A percentile compares a stretch with the other conserved stretches of the same genome.
These are phyloP conservation scores for Pseudopyricularia cyperi DNA, from an alignment of 2,329 filamentous ascomycete genomes.

Conservation along the genomic window DNA sequence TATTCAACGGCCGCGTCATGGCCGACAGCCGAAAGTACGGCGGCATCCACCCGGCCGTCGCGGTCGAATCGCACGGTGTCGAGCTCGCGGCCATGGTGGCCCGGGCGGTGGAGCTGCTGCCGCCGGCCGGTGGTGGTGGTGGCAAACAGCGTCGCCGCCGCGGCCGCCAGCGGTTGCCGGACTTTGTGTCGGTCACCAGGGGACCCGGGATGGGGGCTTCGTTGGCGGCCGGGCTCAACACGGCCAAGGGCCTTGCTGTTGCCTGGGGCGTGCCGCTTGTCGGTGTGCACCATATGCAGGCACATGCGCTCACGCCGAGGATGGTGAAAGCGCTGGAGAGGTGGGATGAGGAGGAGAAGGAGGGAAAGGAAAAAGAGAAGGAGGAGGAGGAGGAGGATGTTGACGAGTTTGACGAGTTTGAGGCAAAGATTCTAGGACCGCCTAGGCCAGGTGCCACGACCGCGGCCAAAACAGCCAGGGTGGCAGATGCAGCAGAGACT, in stretches of 20 bases:
- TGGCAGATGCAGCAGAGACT: too few species aligned
- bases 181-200: conserved; percentile 80
- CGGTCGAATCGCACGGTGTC: conserved; percentile 63
- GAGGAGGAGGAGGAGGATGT: neutral
- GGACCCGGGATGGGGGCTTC: conserved; percentile 82
- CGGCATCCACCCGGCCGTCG: conserved; percentile 69
- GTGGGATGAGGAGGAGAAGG: conserved; percentile 6
- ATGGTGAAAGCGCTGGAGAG: conserved; percentile 49
- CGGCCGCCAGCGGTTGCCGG: conserved; percentile 16
- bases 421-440: too few species aligned
- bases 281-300: conserved; percentile 94
- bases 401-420: neutral
- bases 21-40: conserved; percentile 62
- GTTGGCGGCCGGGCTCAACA: conserved; percentile 64
- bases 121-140: conserved; percentile 6
- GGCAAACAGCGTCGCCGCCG: neutral
- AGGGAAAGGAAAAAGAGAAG: neutral
- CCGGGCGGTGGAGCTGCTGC: conserved; percentile 45
- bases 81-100: conserved; percentile 56
- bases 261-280: conserved; percentile 75
- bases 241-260: conserved; percentile 74
- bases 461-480: too few species aligned
- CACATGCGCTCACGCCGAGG: conserved; percentile 79
- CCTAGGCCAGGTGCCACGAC: too few species aligned
- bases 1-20: conserved; percentile 72